phyloP scores from a whole-genome alignment of 805 yeast species.

The Pichia membranifaciens region DNA sequence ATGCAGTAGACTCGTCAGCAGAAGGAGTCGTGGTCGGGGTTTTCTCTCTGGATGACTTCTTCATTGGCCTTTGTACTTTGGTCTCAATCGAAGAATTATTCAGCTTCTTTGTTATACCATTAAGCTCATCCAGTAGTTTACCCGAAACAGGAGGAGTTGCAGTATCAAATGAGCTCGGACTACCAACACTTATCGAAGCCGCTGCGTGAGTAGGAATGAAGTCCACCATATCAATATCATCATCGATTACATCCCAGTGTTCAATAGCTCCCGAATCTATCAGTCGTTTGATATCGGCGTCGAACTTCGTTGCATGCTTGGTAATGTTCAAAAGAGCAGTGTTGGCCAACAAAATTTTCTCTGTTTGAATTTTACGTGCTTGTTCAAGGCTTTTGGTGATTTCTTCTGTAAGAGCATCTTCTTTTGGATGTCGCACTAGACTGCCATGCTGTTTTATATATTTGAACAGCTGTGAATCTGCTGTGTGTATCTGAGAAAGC shows the following conservation, averaged over 20 bases:
- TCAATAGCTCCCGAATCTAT: conserved; percentile 72
- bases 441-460: conserved; percentile 81
- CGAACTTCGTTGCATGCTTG: conserved; percentile 67
- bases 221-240: conserved; percentile 18
- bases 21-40: conserved; percentile 8
- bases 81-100: conserved; percentile 5
- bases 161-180: not conserved
- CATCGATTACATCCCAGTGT: conserved; percentile 39
- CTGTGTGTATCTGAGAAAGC: conserved; percentile 57
- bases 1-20: not conserved
- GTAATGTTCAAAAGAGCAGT: conserved; percentile 75
- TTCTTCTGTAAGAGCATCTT: conserved; percentile 55
- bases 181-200: not conserved
- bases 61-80: conserved; percentile 3
- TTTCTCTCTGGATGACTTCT: conserved; percentile 8
- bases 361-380: conserved; percentile 61
- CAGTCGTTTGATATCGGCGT: conserved; percentile 66
- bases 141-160: not conserved
- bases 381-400: conserved; percentile 62
- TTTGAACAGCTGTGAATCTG: conserved; percentile 79
- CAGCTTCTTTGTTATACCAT: conserved; percentile 1
- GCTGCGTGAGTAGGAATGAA: not conserved
- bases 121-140: not conserved
- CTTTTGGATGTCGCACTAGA: conserved; percentile 74
- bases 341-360: conserved; percentile 72